These are phyloP conservation scores for Ceratobasidium sp. DNA, from an alignment of 1,284 basidiomycete genomes.

Conservation along the genomic window DNA sequence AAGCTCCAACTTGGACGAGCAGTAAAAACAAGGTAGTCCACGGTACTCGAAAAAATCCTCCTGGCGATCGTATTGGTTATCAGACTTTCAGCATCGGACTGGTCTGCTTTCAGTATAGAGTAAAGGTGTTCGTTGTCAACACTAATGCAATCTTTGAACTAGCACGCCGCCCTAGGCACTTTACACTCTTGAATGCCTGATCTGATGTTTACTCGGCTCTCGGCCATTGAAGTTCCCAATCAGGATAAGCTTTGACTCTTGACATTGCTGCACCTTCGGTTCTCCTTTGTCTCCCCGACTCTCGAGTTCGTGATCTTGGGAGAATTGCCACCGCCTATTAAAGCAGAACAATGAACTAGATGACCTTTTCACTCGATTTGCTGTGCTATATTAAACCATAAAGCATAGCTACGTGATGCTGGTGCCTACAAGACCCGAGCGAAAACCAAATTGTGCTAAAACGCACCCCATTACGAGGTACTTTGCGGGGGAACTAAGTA, in stretches of 20 bases:
- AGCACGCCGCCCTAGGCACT: no score
- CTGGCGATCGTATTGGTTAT: no score
- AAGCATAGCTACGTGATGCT: background rate
- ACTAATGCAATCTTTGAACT: no score
- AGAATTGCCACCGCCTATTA: background rate
- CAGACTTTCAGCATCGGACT: no score
- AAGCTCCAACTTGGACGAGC: no score
- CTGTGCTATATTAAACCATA: conserved; percentile 27
- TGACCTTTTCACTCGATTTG: background rate
- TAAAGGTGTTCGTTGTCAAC: no score
- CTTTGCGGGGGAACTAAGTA: background rate
- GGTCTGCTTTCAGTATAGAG: no score
- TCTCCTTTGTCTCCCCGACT: conserved; percentile 10
- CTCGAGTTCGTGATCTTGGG: background rate
- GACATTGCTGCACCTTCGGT: background rate
- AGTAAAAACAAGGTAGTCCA: no score
- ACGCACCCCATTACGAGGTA: background rate
- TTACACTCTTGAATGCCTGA: background rate
- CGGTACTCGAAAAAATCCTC: no score
- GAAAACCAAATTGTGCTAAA: conserved; percentile 1
- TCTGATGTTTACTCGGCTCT: background rate
- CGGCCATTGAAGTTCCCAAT: background rate
- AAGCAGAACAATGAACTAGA: conserved; percentile 4
- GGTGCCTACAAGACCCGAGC: background rate
- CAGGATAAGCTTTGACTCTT: background rate